A percentile compares a stretch with the other conserved stretches of the same genome.
Evolutionary conservation across 177 flowering plant genomes (phyloP).

Genomic region (Vitis hybrid): DNA sequence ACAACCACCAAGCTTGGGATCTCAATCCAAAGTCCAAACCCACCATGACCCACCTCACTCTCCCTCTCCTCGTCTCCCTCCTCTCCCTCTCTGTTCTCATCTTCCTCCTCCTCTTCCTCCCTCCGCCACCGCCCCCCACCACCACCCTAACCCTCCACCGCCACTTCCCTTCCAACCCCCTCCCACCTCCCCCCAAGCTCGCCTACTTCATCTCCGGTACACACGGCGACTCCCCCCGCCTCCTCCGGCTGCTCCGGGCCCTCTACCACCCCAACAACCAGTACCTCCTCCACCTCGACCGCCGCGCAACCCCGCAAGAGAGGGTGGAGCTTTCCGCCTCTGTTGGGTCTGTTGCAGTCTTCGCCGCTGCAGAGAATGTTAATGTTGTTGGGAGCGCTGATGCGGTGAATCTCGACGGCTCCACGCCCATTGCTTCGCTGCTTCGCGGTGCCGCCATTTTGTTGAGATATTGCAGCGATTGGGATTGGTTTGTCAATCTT

Average conservation of each 20-base stretch:
- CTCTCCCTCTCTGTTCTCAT: no score
- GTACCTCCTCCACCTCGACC: slow-evolving; percentile 28
- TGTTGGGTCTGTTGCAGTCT: slow-evolving; percentile 14
- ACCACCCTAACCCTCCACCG: neutral
- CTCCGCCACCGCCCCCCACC: neutral
- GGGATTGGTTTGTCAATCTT: slow-evolving; percentile 36
- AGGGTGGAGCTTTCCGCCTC: neutral
- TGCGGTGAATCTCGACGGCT: slow-evolving; percentile 16
- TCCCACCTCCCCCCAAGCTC: slow-evolving; percentile 22
- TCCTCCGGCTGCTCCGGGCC: slow-evolving; percentile 25
- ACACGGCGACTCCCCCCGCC: slow-evolving; percentile 21
- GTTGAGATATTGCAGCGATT: slow-evolving; percentile 16
- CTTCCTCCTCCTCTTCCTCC: neutral
- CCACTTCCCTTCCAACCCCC: neutral
- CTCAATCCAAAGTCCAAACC: neutral
- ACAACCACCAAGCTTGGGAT: neutral
- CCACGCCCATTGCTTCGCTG: slow-evolving; percentile 21
- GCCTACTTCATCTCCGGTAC: slow-evolving; percentile 33
- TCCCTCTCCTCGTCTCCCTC: neutral
- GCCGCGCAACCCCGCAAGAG: slow-evolving; percentile 14
- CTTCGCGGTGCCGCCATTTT: slow-evolving; percentile 26
- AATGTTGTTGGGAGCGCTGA: slow-evolving; percentile 23
- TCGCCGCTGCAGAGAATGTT: slow-evolving; percentile 18
- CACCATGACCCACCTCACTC: neutral
- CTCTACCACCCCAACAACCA: slow-evolving; percentile 31